Evolutionary conservation across 1,139 yeast genomes (phyloP).

Genomic region (Trichomonascaceae sp.): DNA sequence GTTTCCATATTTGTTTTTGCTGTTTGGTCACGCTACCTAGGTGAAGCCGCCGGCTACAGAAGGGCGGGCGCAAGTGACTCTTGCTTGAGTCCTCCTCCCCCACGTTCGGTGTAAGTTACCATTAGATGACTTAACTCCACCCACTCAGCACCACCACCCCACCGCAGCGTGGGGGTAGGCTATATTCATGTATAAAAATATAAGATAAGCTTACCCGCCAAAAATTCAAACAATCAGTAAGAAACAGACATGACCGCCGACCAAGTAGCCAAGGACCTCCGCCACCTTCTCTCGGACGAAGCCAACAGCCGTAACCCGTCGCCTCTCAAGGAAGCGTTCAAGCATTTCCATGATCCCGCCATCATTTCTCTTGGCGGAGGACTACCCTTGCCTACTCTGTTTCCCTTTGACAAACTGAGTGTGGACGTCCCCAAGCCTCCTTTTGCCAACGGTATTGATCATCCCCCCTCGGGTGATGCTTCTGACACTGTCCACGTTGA

Average conservation of each 20-base stretch:
- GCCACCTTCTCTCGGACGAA: constrained; percentile 67
- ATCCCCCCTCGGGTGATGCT: constrained; percentile 37
- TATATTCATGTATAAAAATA: neutral
- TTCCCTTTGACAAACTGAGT: constrained; percentile 72
- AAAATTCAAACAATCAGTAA: neutral
- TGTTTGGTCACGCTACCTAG: too few species aligned
- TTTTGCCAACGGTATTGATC: constrained; percentile 62
- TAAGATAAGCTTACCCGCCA: neutral
- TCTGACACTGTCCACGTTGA: constrained; percentile 34
- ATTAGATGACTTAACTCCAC: constrained; percentile 3
- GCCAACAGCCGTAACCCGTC: constrained; percentile 67
- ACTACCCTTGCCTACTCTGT: constrained; percentile 75
- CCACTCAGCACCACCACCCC: too few species aligned
- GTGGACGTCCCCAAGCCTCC: constrained; percentile 70
- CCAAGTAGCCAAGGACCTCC: constrained; percentile 48
- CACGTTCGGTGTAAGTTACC: constrained; percentile 5
- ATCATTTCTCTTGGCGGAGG: constrained; percentile 93
- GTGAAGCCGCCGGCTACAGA: too few species aligned
- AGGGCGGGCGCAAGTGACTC: too few species aligned
- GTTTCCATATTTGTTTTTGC: too few species aligned
- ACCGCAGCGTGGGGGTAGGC: too few species aligned
- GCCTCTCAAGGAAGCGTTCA: constrained; percentile 73
- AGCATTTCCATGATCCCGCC: constrained; percentile 58
- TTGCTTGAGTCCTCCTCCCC: neutral
- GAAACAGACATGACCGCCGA: constrained; percentile 1